A percentile compares a stretch with the other conserved stretches of the same genome.
These are phyloP conservation scores for Kwoniella sp. DNA, from an alignment of 768 basidiomycete species.

Conservation along the genomic window DNA sequence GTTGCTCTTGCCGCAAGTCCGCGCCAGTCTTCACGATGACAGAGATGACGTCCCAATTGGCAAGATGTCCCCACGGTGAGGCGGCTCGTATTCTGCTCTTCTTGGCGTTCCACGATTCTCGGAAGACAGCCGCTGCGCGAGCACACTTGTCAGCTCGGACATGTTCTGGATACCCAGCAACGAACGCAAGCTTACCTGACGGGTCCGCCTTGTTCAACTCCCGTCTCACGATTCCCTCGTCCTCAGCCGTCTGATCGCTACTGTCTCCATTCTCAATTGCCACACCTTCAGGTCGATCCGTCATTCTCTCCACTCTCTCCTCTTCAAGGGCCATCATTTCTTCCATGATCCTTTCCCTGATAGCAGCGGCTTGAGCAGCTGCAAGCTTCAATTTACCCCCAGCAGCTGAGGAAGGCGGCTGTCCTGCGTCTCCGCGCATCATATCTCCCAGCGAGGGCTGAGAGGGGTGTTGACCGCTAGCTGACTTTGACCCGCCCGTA, in stretches of 20 bases:
- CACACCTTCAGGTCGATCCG: constrained; percentile 53
- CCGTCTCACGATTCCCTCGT: constrained; percentile 87
- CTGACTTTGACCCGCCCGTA: constrained; percentile 17
- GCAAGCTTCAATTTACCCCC: constrained; percentile 72
- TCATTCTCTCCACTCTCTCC: constrained; percentile 92
- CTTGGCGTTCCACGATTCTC: constrained; percentile 91
- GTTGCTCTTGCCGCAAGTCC: constrained; percentile 93
- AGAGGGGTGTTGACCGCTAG: constrained; percentile 7
- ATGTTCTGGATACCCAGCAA: not conserved
- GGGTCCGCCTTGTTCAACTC: constrained; percentile 95
- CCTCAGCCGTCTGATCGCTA: constrained; percentile 19
- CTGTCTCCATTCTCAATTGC: constrained; percentile 34
- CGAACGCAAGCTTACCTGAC: constrained; percentile 61
- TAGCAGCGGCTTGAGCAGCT: constrained; percentile 78
- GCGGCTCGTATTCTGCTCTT: constrained; percentile 90
- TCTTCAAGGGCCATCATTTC: constrained; percentile 98
- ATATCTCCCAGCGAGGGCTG: not conserved
- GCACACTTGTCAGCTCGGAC: not conserved
- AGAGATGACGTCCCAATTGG: constrained; percentile 71
- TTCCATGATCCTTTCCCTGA: constrained; percentile 93
- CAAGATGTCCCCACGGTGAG: constrained; percentile 95
- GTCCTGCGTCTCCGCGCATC: constrained; percentile 1
- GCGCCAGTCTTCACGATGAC: constrained; percentile 98
- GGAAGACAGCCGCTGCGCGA: constrained; percentile 73
- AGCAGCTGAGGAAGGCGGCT: constrained; percentile 30